Percentiles rank a stretch among this genome's conserved stretches.
Evolutionary conservation across 805 yeast genomes (phyloP).

Genomic region (Candida andamanensis): DNA sequence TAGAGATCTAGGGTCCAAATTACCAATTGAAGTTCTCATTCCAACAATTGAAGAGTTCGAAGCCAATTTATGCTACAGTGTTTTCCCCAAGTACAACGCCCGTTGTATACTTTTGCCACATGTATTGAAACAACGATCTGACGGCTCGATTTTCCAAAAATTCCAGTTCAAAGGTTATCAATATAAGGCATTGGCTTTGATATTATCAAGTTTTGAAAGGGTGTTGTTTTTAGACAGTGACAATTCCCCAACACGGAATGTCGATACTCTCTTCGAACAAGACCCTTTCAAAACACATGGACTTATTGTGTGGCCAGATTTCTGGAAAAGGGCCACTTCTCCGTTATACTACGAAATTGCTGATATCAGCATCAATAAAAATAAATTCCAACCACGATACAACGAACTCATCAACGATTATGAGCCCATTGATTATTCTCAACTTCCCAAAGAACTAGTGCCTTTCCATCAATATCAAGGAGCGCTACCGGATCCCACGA

Average conservation of each 20-base stretch:
- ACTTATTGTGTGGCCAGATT: constrained; percentile 78
- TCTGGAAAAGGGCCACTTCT: constrained; percentile 79
- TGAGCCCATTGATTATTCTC: constrained; percentile 8
- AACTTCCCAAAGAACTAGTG: constrained; percentile 11
- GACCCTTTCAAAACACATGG: constrained; percentile 54
- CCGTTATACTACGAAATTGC: constrained; percentile 71
- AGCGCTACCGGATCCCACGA: constrained; percentile 25
- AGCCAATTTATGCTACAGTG: constrained; percentile 45
- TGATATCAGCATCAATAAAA: constrained; percentile 35
- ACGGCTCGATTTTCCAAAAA: constrained; percentile 16
- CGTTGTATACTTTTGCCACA: constrained; percentile 34
- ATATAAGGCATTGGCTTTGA: constrained; percentile 37
- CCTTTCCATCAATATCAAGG: constrained; percentile 32
- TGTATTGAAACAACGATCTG: constrained; percentile 15
- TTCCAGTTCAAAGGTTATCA: constrained; percentile 42
- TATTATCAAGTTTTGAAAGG: constrained; percentile 55
- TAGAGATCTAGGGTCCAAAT: constrained; percentile 58
- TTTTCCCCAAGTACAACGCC: constrained; percentile 36
- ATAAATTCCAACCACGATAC: constrained; percentile 27
- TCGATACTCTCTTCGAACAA: constrained; percentile 52
- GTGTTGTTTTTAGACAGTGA: constrained; percentile 73
- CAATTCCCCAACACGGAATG: constrained; percentile 61
- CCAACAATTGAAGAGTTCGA: constrained; percentile 70
- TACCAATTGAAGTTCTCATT: constrained; percentile 80
- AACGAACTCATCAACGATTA: constrained; percentile 18